These are phyloP conservation scores for Ilex aquifolium DNA, from an alignment of 257 asterid genomes.

Conservation along the genomic window DNA sequence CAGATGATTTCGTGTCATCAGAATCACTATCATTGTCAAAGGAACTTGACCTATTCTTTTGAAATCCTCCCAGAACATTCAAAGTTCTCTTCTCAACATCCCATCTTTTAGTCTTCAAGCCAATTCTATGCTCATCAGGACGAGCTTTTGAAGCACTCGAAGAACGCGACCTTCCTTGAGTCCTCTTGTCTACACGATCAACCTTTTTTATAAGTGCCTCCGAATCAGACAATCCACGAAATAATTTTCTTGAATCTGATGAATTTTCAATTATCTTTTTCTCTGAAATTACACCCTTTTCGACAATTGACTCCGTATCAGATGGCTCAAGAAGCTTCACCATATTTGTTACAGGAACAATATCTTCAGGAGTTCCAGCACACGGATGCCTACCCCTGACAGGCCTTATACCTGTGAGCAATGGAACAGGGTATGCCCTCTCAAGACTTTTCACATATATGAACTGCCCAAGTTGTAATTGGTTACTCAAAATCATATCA, in stretches of 20 bases:
- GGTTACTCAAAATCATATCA: slow-evolving; percentile 56
- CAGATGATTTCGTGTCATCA: slow-evolving; percentile 34
- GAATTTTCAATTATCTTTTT: slow-evolving; percentile 26
- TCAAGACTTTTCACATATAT: slow-evolving; percentile 43
- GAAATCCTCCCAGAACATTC: slow-evolving; percentile 7
- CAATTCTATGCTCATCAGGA: slow-evolving; percentile 10
- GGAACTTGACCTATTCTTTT: slow-evolving; percentile 19
- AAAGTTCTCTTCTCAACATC: slow-evolving; percentile 9
- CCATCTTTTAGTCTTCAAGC: neutral
- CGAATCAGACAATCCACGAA: slow-evolving; percentile 26
- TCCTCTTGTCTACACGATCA: slow-evolving; percentile 9
- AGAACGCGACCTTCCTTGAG: slow-evolving; percentile 25
- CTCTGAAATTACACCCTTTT: slow-evolving; percentile 61
- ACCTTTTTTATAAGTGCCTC: slow-evolving; percentile 16
- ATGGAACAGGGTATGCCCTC: slow-evolving; percentile 52
- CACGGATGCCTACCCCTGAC: slow-evolving; percentile 57
- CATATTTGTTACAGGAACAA: slow-evolving; percentile 25
- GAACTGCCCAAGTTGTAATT: slow-evolving; percentile 56
- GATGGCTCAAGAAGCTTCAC: slow-evolving; percentile 22
- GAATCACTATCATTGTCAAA: slow-evolving; percentile 43
- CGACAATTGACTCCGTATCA: slow-evolving; percentile 36
- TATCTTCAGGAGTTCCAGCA: slow-evolving; percentile 56
- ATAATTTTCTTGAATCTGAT: slow-evolving; percentile 11
- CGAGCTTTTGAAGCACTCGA: slow-evolving; percentile 33
- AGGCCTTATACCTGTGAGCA: slow-evolving; percentile 47